Conservation (phyloP, 129 eudicot genomes). For the Artemisia annua region DNA sequence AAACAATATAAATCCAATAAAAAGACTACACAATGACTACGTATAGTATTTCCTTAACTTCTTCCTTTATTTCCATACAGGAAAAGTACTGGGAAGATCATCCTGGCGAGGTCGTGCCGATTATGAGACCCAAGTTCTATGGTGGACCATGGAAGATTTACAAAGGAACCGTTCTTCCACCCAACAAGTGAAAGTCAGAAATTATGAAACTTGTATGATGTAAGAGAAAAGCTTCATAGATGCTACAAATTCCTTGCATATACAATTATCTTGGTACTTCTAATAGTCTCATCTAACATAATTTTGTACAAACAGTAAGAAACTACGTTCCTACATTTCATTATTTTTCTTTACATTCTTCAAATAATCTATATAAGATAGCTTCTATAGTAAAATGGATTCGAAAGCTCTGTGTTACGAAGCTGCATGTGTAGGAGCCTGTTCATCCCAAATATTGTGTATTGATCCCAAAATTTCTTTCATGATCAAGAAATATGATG, state of each 20-base stretch:
- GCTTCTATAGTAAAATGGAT: conserved; percentile 13
- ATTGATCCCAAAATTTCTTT: not conserved
- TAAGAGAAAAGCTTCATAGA: conserved; percentile 18
- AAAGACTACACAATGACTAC: not conserved
- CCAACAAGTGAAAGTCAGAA: conserved; percentile 28
- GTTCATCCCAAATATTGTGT: conserved; percentile 16
- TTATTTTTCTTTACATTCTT: conserved; percentile 4
- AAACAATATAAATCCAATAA: not conserved
- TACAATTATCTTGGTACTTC: conserved; percentile 23
- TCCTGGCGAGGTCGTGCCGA: conserved; percentile 80
- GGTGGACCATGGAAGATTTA: conserved; percentile 87
- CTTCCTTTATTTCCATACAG: conserved; percentile 27
- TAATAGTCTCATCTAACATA: conserved; percentile 22
- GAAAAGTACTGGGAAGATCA: conserved; percentile 94
- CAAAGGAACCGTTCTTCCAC: conserved; percentile 71
- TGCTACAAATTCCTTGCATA: conserved; percentile 29
- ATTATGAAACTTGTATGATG: conserved; percentile 2
- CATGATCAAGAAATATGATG: conserved; percentile 20
- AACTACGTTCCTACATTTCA: conserved; percentile 19
- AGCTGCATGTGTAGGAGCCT: conserved; percentile 6
- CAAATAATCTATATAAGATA: conserved; percentile 16
- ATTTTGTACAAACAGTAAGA: conserved; percentile 12
- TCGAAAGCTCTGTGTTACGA: conserved; percentile 10
- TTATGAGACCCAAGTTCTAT: conserved; percentile 85
- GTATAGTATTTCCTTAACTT: not conserved